A percentile compares a stretch with the other conserved stretches of the same genome.
These are phyloP conservation scores for Corinectria fuckeliana DNA, from an alignment of 2,329 filamentous ascomycete species.

Conservation along the genomic window DNA sequence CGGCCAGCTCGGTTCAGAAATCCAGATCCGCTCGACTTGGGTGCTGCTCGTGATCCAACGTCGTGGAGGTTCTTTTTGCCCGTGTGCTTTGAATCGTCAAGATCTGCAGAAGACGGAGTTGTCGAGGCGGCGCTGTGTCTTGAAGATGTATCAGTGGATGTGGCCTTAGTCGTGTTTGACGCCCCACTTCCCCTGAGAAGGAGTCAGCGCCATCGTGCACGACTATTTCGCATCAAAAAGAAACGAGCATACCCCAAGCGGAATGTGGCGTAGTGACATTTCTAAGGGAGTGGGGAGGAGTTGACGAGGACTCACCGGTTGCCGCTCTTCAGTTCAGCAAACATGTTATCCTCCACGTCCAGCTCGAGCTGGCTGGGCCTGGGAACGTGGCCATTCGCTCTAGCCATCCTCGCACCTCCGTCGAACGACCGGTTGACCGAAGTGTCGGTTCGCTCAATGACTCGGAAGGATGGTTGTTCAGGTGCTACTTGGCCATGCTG, in stretches of 20 bases:
- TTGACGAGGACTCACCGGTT: slow-evolving; percentile 59
- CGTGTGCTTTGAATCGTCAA: slow-evolving; percentile 41
- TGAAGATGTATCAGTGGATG: slow-evolving; percentile 66
- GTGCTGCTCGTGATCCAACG: slow-evolving; percentile 47
- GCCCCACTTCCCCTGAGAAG: slow-evolving; percentile 62
- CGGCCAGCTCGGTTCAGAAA: slow-evolving; percentile 64
- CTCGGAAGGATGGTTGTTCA: slow-evolving; percentile 62
- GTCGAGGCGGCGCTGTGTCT: slow-evolving; percentile 69
- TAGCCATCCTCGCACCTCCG: slow-evolving; percentile 53
- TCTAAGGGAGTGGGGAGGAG: slow-evolving; percentile 7
- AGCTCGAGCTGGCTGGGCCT: slow-evolving; percentile 47
- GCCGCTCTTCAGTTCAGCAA: slow-evolving; percentile 60
- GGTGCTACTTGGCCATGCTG: slow-evolving; percentile 56
- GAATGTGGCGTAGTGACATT: slow-evolving; percentile 25
- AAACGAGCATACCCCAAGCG: slow-evolving; percentile 28
- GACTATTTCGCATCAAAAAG: slow-evolving; percentile 34
- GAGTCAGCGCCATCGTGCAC: slow-evolving; percentile 45
- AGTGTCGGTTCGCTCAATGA: slow-evolving; percentile 61
- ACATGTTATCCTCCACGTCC: slow-evolving; percentile 64
- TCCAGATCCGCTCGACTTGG: slow-evolving; percentile 57
- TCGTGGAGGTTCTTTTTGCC: slow-evolving; percentile 48
- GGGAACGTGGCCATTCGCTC: slow-evolving; percentile 45
- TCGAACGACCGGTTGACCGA: slow-evolving; percentile 56
- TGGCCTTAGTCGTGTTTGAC: slow-evolving; percentile 66
- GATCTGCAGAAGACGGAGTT: slow-evolving; percentile 62